These are phyloP conservation scores for Fusarium sterilihyphosum DNA, from an alignment of 2,329 filamentous ascomycete genomes.

Conservation along the genomic window DNA sequence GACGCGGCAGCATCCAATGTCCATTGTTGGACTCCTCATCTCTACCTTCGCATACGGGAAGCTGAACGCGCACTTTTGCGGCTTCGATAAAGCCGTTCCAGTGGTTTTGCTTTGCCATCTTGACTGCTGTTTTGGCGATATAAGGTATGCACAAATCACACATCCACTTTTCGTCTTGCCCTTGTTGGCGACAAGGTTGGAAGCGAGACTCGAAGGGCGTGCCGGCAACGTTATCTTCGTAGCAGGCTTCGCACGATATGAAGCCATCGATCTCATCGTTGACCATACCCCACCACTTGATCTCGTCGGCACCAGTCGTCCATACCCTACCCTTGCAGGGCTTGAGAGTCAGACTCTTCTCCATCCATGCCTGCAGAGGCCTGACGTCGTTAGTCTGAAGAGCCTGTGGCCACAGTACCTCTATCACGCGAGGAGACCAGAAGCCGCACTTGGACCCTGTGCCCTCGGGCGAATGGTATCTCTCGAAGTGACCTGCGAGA, in stretches of 20 bases:
- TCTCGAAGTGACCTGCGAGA: conserved; percentile 46
- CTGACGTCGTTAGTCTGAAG: conserved; percentile 39
- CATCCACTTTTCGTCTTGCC: conserved; percentile 44
- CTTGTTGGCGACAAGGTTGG: conserved; percentile 39
- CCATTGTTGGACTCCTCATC: conserved; percentile 31
- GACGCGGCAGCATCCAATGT: conserved; percentile 43
- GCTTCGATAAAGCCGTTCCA: conserved; percentile 46
- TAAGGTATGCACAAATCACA: conserved; percentile 47
- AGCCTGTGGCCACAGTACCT: conserved; percentile 49
- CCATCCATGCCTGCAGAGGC: conserved; percentile 43
- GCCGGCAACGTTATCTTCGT: conserved; percentile 46
- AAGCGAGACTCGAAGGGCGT: conserved; percentile 47
- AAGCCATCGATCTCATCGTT: conserved; percentile 46
- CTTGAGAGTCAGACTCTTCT: conserved; percentile 37
- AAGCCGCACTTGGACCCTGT: conserved; percentile 47
- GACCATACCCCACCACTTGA: conserved; percentile 48
- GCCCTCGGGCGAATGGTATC: conserved; percentile 38
- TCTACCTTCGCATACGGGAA: conserved; percentile 46
- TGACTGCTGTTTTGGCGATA: conserved; percentile 28
- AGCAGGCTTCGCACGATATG: conserved; percentile 52
- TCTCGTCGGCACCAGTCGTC: conserved; percentile 33
- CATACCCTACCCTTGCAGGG: conserved; percentile 44
- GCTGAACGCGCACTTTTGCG: conserved; percentile 32
- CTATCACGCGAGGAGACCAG: conserved; percentile 47
- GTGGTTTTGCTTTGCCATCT: conserved; percentile 36